These are phyloP conservation scores for Saksenaea vasiformis DNA, from an alignment of 371 early-diverging fungal species.

Conservation along the genomic window DNA sequence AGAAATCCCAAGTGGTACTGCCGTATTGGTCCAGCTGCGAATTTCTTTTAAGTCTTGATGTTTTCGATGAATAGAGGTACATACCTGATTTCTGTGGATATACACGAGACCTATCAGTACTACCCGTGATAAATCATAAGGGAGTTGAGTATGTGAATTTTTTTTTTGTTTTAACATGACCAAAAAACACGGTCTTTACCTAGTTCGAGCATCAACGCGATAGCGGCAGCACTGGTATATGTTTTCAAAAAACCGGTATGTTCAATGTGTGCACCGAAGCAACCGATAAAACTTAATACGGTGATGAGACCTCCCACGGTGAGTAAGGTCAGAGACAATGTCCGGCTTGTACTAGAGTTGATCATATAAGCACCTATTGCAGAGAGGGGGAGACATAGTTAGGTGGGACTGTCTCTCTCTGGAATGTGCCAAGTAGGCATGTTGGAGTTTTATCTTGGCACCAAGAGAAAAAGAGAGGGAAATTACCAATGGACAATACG, in stretches of 20 bases:
- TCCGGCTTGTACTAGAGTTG: conserved; percentile 29
- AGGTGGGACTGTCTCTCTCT: conserved; percentile 3
- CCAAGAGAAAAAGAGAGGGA: too few relatives aligned
- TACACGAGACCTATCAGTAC: conserved; percentile 14
- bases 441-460: conserved; percentile 7
- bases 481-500: conserved; percentile 29
- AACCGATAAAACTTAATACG: conserved; percentile 32
- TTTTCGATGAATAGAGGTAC: background rate
- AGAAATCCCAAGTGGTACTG: conserved; percentile 34
- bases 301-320: conserved; percentile 27
- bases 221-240: conserved; percentile 32
- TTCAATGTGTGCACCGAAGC: conserved; percentile 39
- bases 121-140: conserved; percentile 4
- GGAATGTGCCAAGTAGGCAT: background rate
- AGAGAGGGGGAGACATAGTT: background rate
- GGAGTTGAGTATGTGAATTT: background rate
- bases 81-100: conserved; percentile 12
- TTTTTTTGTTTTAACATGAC: background rate
- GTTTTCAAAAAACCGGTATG: conserved; percentile 35
- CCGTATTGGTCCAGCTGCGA: conserved; percentile 29
- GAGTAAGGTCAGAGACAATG: conserved; percentile 20
- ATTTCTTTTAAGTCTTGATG: background rate
- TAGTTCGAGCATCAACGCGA: conserved; percentile 31
- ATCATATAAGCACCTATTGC: conserved; percentile 38
- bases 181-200: conserved; percentile 13